phyloP scores from a whole-genome alignment of 2,329 filamentous ascomycete species.

The Huntiella abstrusa region DNA sequence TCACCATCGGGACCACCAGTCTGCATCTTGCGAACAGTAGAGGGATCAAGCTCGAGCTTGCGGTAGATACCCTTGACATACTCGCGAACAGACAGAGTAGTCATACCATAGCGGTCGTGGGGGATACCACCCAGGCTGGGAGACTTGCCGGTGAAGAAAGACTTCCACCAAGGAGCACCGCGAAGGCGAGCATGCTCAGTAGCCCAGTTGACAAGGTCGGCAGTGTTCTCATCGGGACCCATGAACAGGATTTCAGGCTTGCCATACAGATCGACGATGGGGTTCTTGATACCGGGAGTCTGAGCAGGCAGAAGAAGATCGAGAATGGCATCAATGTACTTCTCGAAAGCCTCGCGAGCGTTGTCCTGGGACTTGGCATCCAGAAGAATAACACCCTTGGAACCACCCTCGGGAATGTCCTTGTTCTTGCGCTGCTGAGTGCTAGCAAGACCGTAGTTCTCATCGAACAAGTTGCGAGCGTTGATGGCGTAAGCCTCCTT shows the following conservation, averaged over 20 bases:
- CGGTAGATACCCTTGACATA: constrained; percentile 95
- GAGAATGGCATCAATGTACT: constrained; percentile 97
- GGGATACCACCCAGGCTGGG: constrained; percentile 91
- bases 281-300: constrained; percentile 96
- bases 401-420: constrained; percentile 94
- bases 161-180: constrained; percentile 98
- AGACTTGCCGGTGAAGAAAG: constrained; percentile 98
- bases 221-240: constrained; percentile 97
- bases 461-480: constrained; percentile 86
- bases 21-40: constrained; percentile 79
- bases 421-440: constrained; percentile 99
- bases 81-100: constrained; percentile 85
- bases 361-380: constrained; percentile 91
- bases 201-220: constrained; percentile 95
- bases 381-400: constrained; percentile 91
- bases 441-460: constrained; percentile 96
- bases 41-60: constrained; percentile 77
- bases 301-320: constrained; percentile 78
- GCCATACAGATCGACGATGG: constrained; percentile 85
- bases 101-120: constrained; percentile 95
- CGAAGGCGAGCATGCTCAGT: constrained; percentile 77
- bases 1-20: constrained; percentile 95
- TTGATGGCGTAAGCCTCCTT: constrained; percentile 95
- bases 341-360: constrained; percentile 82
- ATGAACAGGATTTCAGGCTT: constrained; percentile 96